Evolutionary conservation across 805 yeast species (phyloP), one percentile per base, ranked within the genome.

Genomic region (Metschnikowia rubicola): DNA sequence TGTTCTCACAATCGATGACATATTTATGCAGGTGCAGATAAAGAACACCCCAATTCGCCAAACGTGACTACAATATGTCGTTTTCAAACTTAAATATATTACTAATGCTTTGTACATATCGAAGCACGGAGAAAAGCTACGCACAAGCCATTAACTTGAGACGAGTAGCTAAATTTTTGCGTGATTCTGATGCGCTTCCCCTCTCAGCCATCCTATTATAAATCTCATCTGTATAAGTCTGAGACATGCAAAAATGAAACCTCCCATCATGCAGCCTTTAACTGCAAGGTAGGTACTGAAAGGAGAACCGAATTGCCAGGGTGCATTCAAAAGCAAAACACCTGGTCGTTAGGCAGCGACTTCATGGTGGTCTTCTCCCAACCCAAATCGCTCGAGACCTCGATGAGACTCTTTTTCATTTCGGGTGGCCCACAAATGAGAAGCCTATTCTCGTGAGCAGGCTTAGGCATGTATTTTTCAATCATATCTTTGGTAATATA

Each of bases 351-450:
- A n/a, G 78, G 74, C 37, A 66, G 64, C 8, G 79, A 72, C 47
- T 71, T 71, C 68, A 73, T 65, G 32, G 66, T 60, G 15, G 78
- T 75, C 55, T 68, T 66, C 17, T 68, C 73, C 80, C 88, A 86
- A 1, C 92, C 91, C 47, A 84, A 66, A 35, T 79, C 81, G 38
- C 70, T 69, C 12, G 88, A 73, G 42, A 73, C 70, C 34, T 72
- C 70, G 9, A 79, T 63, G 51, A 83, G 72, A 33, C 63, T 59
- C 51, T 73, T 74, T 58, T 81, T 83, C 87, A 87, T 79, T 36
- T 73, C 83, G 54, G 80, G 78, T 17, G 91, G 91, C 10, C 95
- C 95, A 68, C 91, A 86, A 35, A 86, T 73, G 48, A 85, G 74
- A 33, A 87, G 72, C 55, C 83, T 78, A 43, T 80, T 75, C n/a